Base-by-base conservation (phyloP, 768 basidiomycete species). In the Auricularia sp. region DNA sequence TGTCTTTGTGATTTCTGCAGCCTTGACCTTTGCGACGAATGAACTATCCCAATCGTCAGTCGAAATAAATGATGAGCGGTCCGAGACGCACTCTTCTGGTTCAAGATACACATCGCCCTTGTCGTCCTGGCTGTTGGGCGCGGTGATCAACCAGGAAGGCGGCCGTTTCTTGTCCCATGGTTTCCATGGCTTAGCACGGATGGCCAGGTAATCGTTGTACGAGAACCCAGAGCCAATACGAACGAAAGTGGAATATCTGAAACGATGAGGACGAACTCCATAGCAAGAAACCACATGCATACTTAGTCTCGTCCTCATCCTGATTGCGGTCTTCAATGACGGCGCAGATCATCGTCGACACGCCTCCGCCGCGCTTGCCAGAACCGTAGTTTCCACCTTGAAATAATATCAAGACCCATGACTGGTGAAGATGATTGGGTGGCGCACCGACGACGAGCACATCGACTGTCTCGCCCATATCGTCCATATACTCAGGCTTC, bases 11-110 rank as follows among this genome's bases (percentile, higher is more conserved):
- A 98, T 91, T 72, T 98, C 94, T 0, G 95, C 91, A 0, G 92
- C 96, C 75, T 98, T 98, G 64, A 98, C 84, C 69, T 90, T 90
- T 68, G 98, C 66, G 42, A 98, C 88, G 74, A 99, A 98, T 0
- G 96, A 97, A 68, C 95, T 97, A 66, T 6, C 11, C 47, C 6
- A 5, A 16, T 51, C 21, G 43, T 12, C 0, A 33, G 64, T n/a
- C 47, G 33, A 7, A 62, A 11, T 10, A 34, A 8, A 16, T 51
- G 21, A 5, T 6, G 21, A 6, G 47, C 21, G 8, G 2, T 3
- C 12, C 36, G 44, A 43, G 54, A 59, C 83, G 66, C 69, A 96
- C 95, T 97, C 88, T 68, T 88, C 82, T 14, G 96, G 95, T 60
- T 91, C 86, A 51, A 98, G 81, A 74, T 95, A 97, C 14, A 95